Evolutionary conservation across 495 filamentous ascomycete genomes (phyloP).

Genomic region (Cercophora scortea): DNA sequence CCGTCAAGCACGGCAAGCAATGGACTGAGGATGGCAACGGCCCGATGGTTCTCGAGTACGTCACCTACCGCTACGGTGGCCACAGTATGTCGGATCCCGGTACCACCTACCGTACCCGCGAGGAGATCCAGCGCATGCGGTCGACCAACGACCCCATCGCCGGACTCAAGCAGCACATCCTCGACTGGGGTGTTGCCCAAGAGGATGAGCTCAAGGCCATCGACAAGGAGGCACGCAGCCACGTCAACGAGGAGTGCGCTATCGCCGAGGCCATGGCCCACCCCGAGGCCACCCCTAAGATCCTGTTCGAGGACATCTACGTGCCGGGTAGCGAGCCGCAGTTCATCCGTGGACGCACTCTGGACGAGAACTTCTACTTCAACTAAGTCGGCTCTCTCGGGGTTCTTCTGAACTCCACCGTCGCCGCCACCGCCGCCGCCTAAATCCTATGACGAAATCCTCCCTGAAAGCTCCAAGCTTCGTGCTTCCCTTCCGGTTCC

Average conservation of each 20-base stretch:
- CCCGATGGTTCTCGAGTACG: conserved; percentile 93
- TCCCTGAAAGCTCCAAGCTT: background rate
- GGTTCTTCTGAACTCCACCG: too few relatives aligned
- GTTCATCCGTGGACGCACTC: conserved; percentile 81
- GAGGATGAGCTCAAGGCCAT: conserved; percentile 97
- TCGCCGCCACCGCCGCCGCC: too few relatives aligned
- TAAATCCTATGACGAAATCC: too few relatives aligned
- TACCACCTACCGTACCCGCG: conserved; percentile 97
- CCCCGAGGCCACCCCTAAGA: conserved; percentile 69
- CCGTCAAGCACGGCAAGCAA: conserved; percentile 84
- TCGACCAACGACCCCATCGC: conserved; percentile 97
- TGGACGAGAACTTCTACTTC: conserved; percentile 92
- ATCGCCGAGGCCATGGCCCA: conserved; percentile 77
- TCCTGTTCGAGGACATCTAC: conserved; percentile 95
- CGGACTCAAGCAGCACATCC: conserved; percentile 92
- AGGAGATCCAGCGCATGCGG: conserved; percentile 99
- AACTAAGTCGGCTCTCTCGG: conserved; percentile 3
- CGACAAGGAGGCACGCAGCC: conserved; percentile 80
- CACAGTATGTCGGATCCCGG: conserved; percentile 99
- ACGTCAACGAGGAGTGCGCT: conserved; percentile 85
- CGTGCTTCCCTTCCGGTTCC: background rate
- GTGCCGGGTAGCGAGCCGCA: conserved; percentile 82
- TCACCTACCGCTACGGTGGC: conserved; percentile 98
- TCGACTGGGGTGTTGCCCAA: conserved; percentile 85
- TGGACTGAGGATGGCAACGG: conserved; percentile 75